Evolutionary conservation across 192 early-diverging fungal genomes (phyloP), one percentile per base, ranked within the genome.

Genomic region (Podila epicladia): DNA sequence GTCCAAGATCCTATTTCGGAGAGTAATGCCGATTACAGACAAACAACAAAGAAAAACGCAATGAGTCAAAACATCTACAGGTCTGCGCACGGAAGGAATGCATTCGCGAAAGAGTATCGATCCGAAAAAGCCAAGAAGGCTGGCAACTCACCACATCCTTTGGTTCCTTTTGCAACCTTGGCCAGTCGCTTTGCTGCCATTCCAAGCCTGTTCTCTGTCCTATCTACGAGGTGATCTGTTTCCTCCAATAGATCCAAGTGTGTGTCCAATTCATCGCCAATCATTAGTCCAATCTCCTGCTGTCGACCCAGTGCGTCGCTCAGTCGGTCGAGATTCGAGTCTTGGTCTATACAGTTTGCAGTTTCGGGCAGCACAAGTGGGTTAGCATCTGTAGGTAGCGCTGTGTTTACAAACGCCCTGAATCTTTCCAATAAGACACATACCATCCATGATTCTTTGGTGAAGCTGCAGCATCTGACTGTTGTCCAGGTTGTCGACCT

Each of bases 211-310:
- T 71, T 66, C 37, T 76, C 84, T 13, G 91, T 91, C 2, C 73
- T 67, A 74, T 93, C 93, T 6, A 93, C 89, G 35, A 88, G 72
- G 31, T 77, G 77, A 31, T 92, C 91, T 3, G 94, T 95, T 15
- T 95, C 91, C 45, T 92, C 90, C 79, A 95, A 73, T 61, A 94
- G 69, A 22, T 91, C 84, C 22, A 91, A 85, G 74, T 95, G 94
- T 11, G 85, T 74, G 20, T 93, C 89, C 48, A 95, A 69, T 77
- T 95, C 94, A 62, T 94, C 91, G 24, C 88, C 89, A 64, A 94
- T 95, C 82, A 90, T 71, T 24, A 93, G 28, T 0, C 94, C 94
- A 3, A 95, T 71, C 53, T 92, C 87, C 71, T 88, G 86, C 72
- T 94, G 94, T 35, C 94, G 88, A 29, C 82, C 80, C 31, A 95